Evolutionary conservation across 768 basidiomycete genomes (phyloP).

Genomic region (Termitomyces bulborhizus): DNA sequence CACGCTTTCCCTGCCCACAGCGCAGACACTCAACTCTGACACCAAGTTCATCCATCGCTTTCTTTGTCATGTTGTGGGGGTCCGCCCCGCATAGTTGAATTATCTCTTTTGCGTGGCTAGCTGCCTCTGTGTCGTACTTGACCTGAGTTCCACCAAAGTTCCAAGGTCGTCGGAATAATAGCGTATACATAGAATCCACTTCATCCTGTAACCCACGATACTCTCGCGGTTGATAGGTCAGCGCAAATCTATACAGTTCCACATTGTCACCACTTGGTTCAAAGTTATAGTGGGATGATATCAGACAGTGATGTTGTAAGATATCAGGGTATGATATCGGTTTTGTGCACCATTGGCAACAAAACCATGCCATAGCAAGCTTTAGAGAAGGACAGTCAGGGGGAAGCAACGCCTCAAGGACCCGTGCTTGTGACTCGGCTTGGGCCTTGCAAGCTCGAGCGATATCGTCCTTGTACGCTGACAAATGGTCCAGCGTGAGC

Average conservation of each 20-base stretch:
- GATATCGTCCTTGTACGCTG: constrained; percentile 4
- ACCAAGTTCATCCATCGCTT: constrained; percentile 20
- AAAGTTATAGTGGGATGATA: not conserved
- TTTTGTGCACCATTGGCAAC: constrained; percentile 23
- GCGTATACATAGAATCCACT: not conserved
- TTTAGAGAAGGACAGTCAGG: constrained; percentile 11
- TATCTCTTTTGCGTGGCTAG: constrained; percentile 16
- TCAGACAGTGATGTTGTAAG: constrained; percentile 22
- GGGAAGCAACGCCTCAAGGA: constrained; percentile 8
- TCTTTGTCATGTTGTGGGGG: constrained; percentile 14
- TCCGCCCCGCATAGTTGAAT: constrained; percentile 21
- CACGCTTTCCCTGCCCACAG: constrained; percentile 16
- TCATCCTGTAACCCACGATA: not conserved
- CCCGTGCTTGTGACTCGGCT: constrained; percentile 14
- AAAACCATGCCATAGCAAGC: constrained; percentile 27
- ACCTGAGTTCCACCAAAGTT: constrained; percentile 16
- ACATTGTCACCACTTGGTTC: constrained; percentile 5
- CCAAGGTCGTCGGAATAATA: constrained; percentile 14
- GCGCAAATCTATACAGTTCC: constrained; percentile 4
- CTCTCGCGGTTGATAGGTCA: not conserved
- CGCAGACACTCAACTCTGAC: constrained; percentile 24
- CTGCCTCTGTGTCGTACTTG: constrained; percentile 23
- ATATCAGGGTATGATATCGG: constrained; percentile 25
- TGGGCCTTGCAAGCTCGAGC: constrained; percentile 11
- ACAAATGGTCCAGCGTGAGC: constrained; percentile 6